Conservation (phyloP, 2,329 filamentous ascomycete genomes). For the Verticillium nubilum region DNA sequence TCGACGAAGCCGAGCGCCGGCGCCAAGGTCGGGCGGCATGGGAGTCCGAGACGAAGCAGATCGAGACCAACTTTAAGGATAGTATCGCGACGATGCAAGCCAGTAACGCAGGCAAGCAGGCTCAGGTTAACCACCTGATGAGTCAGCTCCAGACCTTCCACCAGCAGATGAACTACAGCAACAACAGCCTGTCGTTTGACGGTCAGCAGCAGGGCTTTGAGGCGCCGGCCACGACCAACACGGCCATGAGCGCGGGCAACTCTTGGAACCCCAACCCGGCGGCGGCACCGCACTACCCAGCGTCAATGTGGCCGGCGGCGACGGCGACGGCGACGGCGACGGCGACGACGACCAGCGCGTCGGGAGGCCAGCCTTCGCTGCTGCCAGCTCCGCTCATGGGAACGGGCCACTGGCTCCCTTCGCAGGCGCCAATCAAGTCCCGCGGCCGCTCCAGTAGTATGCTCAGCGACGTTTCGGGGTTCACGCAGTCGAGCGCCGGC, state of each 20-base stretch:
- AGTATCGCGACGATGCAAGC: constrained; percentile 30
- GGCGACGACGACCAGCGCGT: neutral
- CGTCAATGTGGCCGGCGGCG: constrained; percentile 29
- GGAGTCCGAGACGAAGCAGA: constrained; percentile 38
- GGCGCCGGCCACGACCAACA: neutral
- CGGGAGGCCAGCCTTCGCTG: neutral
- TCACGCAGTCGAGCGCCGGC: constrained; percentile 56
- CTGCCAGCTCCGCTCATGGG: neutral
- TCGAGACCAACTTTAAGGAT: constrained; percentile 37
- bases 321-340: neutral
- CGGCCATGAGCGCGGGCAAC: constrained; percentile 8
- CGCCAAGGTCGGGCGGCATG: constrained; percentile 44
- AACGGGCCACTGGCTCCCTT: neutral
- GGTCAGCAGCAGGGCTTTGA: neutral
- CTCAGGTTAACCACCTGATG: constrained; percentile 31
- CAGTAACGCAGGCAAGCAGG: constrained; percentile 31
- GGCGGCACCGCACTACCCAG: constrained; percentile 25
- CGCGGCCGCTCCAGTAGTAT: constrained; percentile 60
- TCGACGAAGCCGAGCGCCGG: constrained; percentile 58
- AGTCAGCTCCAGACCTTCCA: constrained; percentile 26
- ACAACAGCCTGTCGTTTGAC: constrained; percentile 16
- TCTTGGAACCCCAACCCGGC: constrained; percentile 29
- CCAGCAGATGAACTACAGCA: constrained; percentile 24
- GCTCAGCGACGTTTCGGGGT: constrained; percentile 62
- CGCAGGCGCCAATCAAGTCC: constrained; percentile 25